A percentile compares a stretch with the other conserved stretches of the same genome.
Conservation (phyloP, 2,329 filamentous ascomycete species). For the Cordyceps javanica region DNA sequence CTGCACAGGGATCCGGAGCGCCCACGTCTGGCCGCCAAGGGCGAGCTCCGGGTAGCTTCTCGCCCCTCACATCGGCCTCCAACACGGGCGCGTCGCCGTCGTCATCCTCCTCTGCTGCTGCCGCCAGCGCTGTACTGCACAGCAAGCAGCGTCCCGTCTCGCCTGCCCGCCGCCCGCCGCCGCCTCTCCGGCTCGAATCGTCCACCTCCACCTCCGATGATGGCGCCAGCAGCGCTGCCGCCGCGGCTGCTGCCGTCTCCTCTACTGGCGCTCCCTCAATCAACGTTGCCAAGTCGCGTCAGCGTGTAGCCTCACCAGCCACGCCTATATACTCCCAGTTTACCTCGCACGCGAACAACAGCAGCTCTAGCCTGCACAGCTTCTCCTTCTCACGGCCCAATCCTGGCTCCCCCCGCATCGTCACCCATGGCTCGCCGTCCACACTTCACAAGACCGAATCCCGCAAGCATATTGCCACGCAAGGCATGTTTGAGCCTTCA, state of each 20-base stretch:
- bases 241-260: constrained; percentile 21
- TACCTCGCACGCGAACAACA: constrained; percentile 41
- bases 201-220: constrained; percentile 12
- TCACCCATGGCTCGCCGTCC: constrained; percentile 24
- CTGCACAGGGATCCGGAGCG: constrained; percentile 27
- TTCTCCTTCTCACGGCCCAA: constrained; percentile 56
- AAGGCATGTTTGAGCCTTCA: constrained; percentile 70
- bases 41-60: constrained; percentile 51
- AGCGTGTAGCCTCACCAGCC: constrained; percentile 29
- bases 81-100: constrained; percentile 18
- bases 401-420: constrained; percentile 24
- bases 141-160: constrained; percentile 18
- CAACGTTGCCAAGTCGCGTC: constrained; percentile 41
- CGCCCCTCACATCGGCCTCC: constrained; percentile 35
- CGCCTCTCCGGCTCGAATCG: constrained; percentile 28
- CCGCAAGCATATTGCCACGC: constrained; percentile 64
- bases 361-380: constrained; percentile 39
- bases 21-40: constrained; percentile 30
- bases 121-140: constrained; percentile 16
- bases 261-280: constrained; percentile 27
- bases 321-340: constrained; percentile 46
- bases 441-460: constrained; percentile 40
- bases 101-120: constrained; percentile 18
- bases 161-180: constrained; percentile 25
- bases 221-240: constrained; percentile 13